phyloP scores from a whole-genome alignment of 495 filamentous ascomycete species.

The Aspergillus mulundensis region DNA sequence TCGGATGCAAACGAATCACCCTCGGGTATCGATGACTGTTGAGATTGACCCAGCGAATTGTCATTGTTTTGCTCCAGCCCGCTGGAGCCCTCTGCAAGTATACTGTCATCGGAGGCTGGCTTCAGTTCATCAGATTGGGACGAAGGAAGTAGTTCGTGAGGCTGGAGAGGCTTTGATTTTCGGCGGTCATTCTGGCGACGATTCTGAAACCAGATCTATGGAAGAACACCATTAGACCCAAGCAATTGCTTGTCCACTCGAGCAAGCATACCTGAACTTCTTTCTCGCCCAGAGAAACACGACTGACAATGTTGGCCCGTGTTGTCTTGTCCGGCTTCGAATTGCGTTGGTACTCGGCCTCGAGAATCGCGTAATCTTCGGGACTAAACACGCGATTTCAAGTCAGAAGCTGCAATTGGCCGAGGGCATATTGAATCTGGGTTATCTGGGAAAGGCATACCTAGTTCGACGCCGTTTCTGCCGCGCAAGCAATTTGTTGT shows the following conservation, averaged over 20 bases:
- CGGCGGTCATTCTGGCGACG: slow-evolving; percentile 89
- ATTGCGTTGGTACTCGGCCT: slow-evolving; percentile 79
- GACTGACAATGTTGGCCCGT: slow-evolving; percentile 75
- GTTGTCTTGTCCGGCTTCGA: slow-evolving; percentile 90
- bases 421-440: neutral
- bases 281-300: slow-evolving; percentile 90
- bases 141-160: slow-evolving; percentile 69
- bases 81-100: slow-evolving; percentile 34
- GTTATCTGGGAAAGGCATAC: slow-evolving; percentile 24
- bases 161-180: slow-evolving; percentile 80
- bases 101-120: slow-evolving; percentile 42
- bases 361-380: slow-evolving; percentile 86
- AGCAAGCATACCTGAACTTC: slow-evolving; percentile 80
- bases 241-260: no score
- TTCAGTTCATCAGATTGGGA: slow-evolving; percentile 49
- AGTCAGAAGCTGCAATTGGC: neutral
- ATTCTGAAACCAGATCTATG: slow-evolving; percentile 99
- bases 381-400: slow-evolving; percentile 49
- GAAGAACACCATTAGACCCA: neutral
- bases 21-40: slow-evolving; percentile 22
- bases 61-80: slow-evolving; percentile 28
- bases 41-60: slow-evolving; percentile 17
- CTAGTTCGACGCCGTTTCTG: slow-evolving; percentile 69
- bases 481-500: slow-evolving; percentile 63
- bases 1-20: slow-evolving; percentile 34